Evolutionary conservation across 805 yeast species (phyloP), one percentile per base, ranked within the genome.

Genomic region (Starmera pachycereana): DNA sequence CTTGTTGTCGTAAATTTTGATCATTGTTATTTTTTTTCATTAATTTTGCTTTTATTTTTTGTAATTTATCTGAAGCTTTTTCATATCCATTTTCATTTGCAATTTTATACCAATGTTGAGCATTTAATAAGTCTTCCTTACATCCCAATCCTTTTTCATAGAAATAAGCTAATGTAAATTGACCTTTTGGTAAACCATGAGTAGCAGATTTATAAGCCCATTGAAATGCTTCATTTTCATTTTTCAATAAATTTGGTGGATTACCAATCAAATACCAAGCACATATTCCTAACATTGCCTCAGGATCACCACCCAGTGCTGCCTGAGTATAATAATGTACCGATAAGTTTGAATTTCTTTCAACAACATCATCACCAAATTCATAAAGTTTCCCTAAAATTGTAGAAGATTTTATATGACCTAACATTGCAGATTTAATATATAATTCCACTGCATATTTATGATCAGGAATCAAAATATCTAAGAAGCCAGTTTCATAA

Each of bases 221-320:
- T 52, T 86, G 92, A 58, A 81, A 90, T 1, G 97, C 94, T 60
- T 89, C 96, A 39, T 65, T 72, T 40, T 81, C 83, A 58, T 89
- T 90, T 46, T 74, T 74, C 8, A 78, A 80, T 50, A 92, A 69
- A 36, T 74, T 74, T n/a, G 92, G 89, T 29, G 83, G 89, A 29
- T 85, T 79, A 0, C 98, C 98, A 25, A 87, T 81, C 60, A 90
- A 68, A 57, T 90, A 92, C 97, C 97, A 92, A 2, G 97, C 96
- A 59, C 97, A 89, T 65, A 90, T 68, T 2, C 95, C 89, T 53
- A 90, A 68, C 95, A 90, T 92, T 10, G 95, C 81, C 37, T 74
- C 78, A 1, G 95, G 73, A 58, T 92, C 95, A 7, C 96, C 96
- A 4, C 80, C 80, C 28, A 80, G 58, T 0, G 97, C 96, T 0